These are phyloP conservation scores for Ogataea allantospora DNA, from an alignment of 805 yeast species.

Conservation along the genomic window DNA sequence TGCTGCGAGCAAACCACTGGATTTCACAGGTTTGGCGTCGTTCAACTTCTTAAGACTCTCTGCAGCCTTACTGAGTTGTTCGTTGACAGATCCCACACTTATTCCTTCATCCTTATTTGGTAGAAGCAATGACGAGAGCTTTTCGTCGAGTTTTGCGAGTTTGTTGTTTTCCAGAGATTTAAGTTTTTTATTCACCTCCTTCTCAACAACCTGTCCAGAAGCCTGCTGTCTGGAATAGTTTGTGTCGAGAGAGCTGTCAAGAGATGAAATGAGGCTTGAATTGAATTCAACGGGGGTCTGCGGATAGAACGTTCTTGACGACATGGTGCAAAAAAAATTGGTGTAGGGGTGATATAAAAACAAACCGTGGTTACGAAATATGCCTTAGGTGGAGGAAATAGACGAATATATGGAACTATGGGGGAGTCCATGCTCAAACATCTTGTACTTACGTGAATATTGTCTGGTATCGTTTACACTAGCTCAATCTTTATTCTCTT, in stretches of 20 bases:
- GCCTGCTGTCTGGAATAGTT: constrained; percentile 71
- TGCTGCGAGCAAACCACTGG: constrained; percentile 42
- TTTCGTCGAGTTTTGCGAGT: constrained; percentile 47
- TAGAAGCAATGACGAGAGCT: constrained; percentile 43
- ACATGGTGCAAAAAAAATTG: constrained; percentile 7
- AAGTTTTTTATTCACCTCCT: constrained; percentile 59
- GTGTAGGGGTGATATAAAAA: constrained; percentile 12
- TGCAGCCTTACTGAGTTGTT: constrained; percentile 36
- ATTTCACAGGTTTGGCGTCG: constrained; percentile 28
- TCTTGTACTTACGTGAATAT: too few relatives aligned
- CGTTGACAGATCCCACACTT: constrained; percentile 30
- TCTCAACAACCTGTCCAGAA: constrained; percentile 64
- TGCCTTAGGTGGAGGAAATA: too few relatives aligned
- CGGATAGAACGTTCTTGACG: constrained; percentile 63
- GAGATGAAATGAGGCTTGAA: constrained; percentile 58
- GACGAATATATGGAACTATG: not conserved
- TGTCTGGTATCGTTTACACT: too few relatives aligned
- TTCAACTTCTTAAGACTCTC: constrained; percentile 34
- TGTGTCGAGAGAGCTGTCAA: constrained; percentile 58
- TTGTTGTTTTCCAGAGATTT: constrained; percentile 53
- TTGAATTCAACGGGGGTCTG: constrained; percentile 66
- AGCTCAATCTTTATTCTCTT: too few relatives aligned
- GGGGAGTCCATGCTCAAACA: too few relatives aligned
- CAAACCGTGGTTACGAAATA: too few relatives aligned
- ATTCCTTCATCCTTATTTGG: constrained; percentile 29